These are phyloP conservation scores for Xylaria sp. DNA, from an alignment of 2,329 filamentous ascomycete genomes.

Conservation along the genomic window DNA sequence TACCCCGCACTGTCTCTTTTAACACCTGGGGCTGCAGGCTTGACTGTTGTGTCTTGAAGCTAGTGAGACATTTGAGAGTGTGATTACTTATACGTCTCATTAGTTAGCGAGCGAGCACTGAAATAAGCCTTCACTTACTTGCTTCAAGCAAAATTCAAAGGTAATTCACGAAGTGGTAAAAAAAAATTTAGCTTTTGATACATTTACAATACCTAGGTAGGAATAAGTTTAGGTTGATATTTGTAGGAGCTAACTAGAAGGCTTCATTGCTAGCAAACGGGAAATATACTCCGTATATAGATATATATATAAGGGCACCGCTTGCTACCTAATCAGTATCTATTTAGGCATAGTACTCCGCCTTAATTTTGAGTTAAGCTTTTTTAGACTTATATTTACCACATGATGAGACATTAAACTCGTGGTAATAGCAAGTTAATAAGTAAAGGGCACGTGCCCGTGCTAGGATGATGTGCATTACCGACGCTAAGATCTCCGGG, in stretches of 20 bases:
- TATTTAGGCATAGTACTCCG: too few species aligned
- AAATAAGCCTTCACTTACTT: too few species aligned
- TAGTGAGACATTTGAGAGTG: neutral
- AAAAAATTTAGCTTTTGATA: neutral
- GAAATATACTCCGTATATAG: too few species aligned
- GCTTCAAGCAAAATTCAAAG: too few species aligned
- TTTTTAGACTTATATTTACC: neutral
- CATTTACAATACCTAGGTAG: neutral
- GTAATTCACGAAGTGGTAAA: too few species aligned
- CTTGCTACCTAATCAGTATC: too few species aligned
- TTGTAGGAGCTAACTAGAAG: neutral
- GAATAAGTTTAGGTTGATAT: neutral
- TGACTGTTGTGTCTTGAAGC: neutral
- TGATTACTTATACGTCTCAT: neutral
- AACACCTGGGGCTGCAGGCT: neutral
- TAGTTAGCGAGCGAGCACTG: too few species aligned
- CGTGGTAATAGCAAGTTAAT: neutral
- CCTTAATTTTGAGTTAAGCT: neutral
- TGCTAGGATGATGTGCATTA: constrained; percentile 38
- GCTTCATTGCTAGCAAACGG: neutral
- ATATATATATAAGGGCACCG: too few species aligned
- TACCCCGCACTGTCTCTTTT: neutral
- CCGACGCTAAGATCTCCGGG: constrained; percentile 40
- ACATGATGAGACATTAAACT: constrained; percentile 16
- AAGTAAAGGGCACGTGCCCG: constrained; percentile 33